A percentile compares a stretch with the other conserved stretches of the same genome.
phyloP scores from a whole-genome alignment of 129 eudicot genomes.

The Mikania micrantha region DNA sequence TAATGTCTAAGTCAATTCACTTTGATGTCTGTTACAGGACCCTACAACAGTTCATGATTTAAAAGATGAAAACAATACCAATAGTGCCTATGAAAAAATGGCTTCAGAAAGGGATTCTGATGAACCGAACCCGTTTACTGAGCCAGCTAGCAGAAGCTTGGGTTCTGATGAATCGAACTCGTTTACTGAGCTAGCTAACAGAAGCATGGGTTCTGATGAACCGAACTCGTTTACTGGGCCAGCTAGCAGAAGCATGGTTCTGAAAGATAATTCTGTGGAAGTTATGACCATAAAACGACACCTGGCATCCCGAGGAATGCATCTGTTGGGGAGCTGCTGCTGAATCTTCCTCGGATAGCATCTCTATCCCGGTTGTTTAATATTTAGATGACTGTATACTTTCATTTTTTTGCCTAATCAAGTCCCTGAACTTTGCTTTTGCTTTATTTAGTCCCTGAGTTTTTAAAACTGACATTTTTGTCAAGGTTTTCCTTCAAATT shows the following conservation, averaged over 20 bases:
- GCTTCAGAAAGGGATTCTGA: slow-evolving; percentile 14
- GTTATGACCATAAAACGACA: slow-evolving; percentile 27
- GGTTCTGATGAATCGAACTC: too few species aligned
- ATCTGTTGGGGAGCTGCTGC: slow-evolving; percentile 78
- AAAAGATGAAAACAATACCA: slow-evolving; percentile 19
- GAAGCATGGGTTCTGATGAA: slow-evolving; percentile 13
- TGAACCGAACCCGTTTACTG: too few species aligned
- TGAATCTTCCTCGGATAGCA: slow-evolving; percentile 83
- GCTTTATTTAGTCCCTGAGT: neutral
- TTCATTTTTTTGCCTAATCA: neutral
- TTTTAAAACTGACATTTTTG: neutral
- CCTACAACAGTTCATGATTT: slow-evolving; percentile 26
- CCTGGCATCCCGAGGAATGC: slow-evolving; percentile 67
- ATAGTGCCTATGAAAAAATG: slow-evolving; percentile 15
- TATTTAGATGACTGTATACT: slow-evolving; percentile 41
- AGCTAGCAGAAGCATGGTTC: slow-evolving; percentile 22
- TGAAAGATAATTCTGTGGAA: slow-evolving; percentile 22
- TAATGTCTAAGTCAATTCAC: slow-evolving; percentile 80
- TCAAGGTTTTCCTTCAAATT: too few species aligned
- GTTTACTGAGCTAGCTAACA: too few species aligned
- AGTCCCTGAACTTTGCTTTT: neutral
- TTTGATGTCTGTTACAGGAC: slow-evolving; percentile 80
- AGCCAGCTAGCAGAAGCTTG: too few species aligned
- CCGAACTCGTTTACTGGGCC: too few species aligned
- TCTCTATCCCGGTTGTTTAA: slow-evolving; percentile 69